Percentiles rank a stretch among this genome's conserved stretches.
These are phyloP conservation scores for Plenodomus tracheiphilus DNA, from an alignment of 2,329 filamentous ascomycete species.

Conservation along the genomic window DNA sequence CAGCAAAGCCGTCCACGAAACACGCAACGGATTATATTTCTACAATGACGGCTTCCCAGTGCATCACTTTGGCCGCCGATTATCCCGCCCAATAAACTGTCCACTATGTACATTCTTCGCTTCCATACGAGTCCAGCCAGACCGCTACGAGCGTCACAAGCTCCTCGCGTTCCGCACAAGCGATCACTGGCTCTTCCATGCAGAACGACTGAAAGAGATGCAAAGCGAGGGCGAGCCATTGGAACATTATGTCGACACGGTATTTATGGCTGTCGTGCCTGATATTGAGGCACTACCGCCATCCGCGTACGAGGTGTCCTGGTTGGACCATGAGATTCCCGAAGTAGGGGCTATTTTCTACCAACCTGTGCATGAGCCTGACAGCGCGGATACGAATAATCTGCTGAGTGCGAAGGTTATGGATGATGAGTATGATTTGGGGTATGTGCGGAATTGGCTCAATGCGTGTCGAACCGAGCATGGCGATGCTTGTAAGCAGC, in stretches of 20 bases:
- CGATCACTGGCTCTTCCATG: constrained; percentile 15
- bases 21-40: constrained; percentile 1
- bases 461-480: constrained; percentile 4
- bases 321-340: constrained; percentile 12
- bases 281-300: constrained; percentile 6
- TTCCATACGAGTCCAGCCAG: constrained; percentile 6
- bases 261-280: constrained; percentile 16
- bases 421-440: constrained; percentile 1
- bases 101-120: constrained; percentile 6
- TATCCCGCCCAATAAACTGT: constrained; percentile 1
- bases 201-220: neutral
- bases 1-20: neutral
- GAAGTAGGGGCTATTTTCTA: constrained; percentile 8
- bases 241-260: constrained; percentile 1
- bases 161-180: constrained; percentile 15
- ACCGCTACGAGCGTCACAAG: constrained; percentile 9
- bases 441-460: constrained; percentile 3
- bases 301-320: constrained; percentile 5
- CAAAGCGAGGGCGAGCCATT: neutral
- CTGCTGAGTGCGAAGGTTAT: no score
- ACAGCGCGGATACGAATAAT: neutral
- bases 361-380: neutral
- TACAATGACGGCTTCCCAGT: constrained; percentile 3
- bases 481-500: constrained; percentile 7
- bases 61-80: constrained; percentile 2